Percentiles rank a stretch among this genome's conserved stretches.
phyloP scores from a whole-genome alignment of 2,329 filamentous ascomycete species.

The Talaromyces atroroseus region DNA sequence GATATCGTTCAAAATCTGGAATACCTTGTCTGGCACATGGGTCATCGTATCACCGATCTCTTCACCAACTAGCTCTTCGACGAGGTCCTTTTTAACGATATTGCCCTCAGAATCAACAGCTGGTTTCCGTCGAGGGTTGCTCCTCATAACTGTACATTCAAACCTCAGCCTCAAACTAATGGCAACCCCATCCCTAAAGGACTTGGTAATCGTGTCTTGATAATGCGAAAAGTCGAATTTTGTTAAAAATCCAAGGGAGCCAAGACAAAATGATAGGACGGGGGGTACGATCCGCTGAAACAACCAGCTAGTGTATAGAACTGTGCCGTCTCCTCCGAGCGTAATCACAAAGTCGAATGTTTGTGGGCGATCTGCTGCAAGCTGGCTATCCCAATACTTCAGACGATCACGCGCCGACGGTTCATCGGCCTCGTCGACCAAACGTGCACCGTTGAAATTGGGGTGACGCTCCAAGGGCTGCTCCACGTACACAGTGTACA shows the following conservation, averaged over 20 bases:
- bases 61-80: constrained; percentile 85
- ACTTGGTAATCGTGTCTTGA: constrained; percentile 60
- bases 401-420: constrained; percentile 54
- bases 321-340: constrained; percentile 91
- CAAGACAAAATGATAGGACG: constrained; percentile 83
- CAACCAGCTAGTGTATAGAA: constrained; percentile 91
- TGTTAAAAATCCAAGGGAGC: constrained; percentile 88
- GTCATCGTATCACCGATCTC: constrained; percentile 79
- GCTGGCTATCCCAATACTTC: constrained; percentile 74
- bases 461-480: constrained; percentile 65
- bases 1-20: constrained; percentile 93
- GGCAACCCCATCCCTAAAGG: constrained; percentile 77
- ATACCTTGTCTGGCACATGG: constrained; percentile 75
- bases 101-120: constrained; percentile 9
- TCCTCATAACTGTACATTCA: constrained; percentile 87
- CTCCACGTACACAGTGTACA: constrained; percentile 77
- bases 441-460: constrained; percentile 65
- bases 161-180: constrained; percentile 84
- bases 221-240: constrained; percentile 89
- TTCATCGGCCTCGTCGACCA: constrained; percentile 55
- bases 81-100: constrained; percentile 57
- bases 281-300: constrained; percentile 95
- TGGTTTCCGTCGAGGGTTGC: constrained; percentile 29
- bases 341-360: constrained; percentile 92
- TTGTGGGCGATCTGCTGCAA: constrained; percentile 73